Evolutionary conservation across 345 rosid genomes (phyloP).

Genomic region (Pistacia integerrima): DNA sequence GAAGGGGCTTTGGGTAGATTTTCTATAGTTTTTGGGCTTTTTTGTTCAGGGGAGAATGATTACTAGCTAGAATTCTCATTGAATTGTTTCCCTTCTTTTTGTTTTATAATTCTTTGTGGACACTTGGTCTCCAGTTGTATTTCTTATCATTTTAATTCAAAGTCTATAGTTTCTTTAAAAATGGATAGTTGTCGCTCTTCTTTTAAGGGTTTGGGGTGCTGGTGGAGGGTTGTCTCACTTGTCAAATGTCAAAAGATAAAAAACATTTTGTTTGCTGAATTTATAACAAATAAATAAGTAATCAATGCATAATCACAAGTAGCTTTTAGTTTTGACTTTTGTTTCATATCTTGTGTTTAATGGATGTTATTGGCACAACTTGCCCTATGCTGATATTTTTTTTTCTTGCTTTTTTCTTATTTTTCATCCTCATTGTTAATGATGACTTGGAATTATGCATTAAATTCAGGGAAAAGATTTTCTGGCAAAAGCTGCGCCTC

Average conservation of each 20-base stretch:
- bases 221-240: not conserved
- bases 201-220: not conserved
- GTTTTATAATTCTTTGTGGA: too few relatives aligned
- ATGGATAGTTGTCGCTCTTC: not conserved
- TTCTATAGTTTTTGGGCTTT: too few relatives aligned
- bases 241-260: not conserved
- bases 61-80: too few relatives aligned
- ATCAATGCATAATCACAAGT: not conserved
- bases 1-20: too few relatives aligned
- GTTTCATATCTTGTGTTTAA: not conserved
- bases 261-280: not conserved
- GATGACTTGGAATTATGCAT: constrained; percentile 22
- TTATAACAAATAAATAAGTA: not conserved
- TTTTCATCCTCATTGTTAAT: constrained; percentile 8
- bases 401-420: not conserved
- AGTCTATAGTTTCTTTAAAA: too few relatives aligned
- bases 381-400: not conserved
- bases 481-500: constrained; percentile 55
- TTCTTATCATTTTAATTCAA: too few relatives aligned
- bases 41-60: too few relatives aligned
- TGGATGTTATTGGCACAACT: not conserved
- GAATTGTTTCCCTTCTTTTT: too few relatives aligned
- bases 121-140: too few relatives aligned
- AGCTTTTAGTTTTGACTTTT: constrained; percentile 9
- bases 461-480: constrained; percentile 48